Conservation (phyloP, 2,329 filamentous ascomycete genomes). For the Epichloe glyceriae region DNA sequence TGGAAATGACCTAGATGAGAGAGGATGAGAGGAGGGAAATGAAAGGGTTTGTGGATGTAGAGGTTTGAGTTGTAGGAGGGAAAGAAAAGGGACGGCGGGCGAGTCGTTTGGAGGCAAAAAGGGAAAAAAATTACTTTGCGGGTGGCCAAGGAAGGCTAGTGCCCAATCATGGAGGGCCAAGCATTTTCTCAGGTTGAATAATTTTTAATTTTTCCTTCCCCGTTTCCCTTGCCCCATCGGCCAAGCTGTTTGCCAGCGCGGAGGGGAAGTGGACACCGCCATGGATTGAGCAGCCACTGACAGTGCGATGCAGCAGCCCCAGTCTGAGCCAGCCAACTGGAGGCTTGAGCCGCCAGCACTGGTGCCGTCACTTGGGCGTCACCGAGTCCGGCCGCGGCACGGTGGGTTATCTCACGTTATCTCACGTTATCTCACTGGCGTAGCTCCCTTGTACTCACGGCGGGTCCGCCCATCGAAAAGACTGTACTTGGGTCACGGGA, state of each 20-base stretch:
- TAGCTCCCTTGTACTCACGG: not conserved
- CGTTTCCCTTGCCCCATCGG: not conserved
- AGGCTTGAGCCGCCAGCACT: not conserved
- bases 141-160: slow-evolving; percentile 21
- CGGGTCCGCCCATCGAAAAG: not conserved
- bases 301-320: slow-evolving; percentile 1
- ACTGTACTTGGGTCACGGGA: not conserved
- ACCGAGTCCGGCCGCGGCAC: not conserved
- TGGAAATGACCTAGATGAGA: slow-evolving; percentile 15
- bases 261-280: not conserved
- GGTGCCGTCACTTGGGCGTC: not conserved
- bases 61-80: slow-evolving; percentile 22
- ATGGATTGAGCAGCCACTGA: slow-evolving; percentile 1
- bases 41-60: slow-evolving; percentile 18
- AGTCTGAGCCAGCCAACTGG: not conserved
- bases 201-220: slow-evolving; percentile 2
- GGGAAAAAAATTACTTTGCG: slow-evolving; percentile 23
- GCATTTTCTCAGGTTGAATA: slow-evolving; percentile 1
- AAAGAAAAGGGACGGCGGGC: slow-evolving; percentile 13
- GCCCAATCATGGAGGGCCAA: slow-evolving; percentile 7
- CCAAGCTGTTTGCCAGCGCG: not conserved
- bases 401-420: too few species aligned
- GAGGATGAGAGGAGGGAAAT: slow-evolving; percentile 18
- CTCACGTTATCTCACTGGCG: too few species aligned
- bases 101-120: slow-evolving; percentile 17